These are phyloP conservation scores for Dianthus caryophyllus DNA, from an alignment of 148 eudicot species.

Conservation along the genomic window DNA sequence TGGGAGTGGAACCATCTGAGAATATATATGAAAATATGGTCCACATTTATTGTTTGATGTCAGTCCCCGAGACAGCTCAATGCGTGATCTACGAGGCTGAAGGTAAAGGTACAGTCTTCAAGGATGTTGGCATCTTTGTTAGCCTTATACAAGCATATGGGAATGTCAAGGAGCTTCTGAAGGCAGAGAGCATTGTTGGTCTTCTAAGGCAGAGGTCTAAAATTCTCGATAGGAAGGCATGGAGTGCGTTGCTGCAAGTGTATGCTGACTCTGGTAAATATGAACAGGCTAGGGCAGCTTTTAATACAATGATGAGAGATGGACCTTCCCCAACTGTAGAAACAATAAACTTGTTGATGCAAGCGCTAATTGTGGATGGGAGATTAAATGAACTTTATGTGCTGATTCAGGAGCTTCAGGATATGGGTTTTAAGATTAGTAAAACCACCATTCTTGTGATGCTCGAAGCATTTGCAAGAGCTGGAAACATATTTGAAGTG, in stretches of 20 bases:
- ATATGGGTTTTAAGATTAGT: slow-evolving; percentile 94
- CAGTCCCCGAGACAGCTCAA: slow-evolving; percentile 86
- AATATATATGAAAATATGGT: slow-evolving; percentile 50
- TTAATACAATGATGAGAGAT: slow-evolving; percentile 94
- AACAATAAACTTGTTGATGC: slow-evolving; percentile 70
- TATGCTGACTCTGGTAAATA: slow-evolving; percentile 75
- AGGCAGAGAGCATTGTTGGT: slow-evolving; percentile 73
- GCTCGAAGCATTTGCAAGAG: slow-evolving; percentile 90
- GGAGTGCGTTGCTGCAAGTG: slow-evolving; percentile 74
- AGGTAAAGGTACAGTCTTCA: slow-evolving; percentile 38
- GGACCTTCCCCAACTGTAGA: slow-evolving; percentile 92
- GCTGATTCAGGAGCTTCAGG: slow-evolving; percentile 87
- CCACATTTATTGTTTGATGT: slow-evolving; percentile 67
- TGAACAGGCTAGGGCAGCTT: slow-evolving; percentile 98
- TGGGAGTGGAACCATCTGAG: slow-evolving; percentile 58
- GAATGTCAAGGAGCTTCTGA: slow-evolving; percentile 52
- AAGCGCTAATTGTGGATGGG: slow-evolving; percentile 73
- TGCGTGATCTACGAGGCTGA: slow-evolving; percentile 56
- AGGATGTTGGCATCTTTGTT: slow-evolving; percentile 47
- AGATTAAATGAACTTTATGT: slow-evolving; percentile 84
- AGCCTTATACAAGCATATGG: slow-evolving; percentile 76
- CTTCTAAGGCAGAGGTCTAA: slow-evolving; percentile 52
- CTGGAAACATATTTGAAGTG: slow-evolving; percentile 88
- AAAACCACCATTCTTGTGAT: slow-evolving; percentile 83
- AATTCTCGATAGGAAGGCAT: slow-evolving; percentile 66